A percentile compares a stretch with the other conserved stretches of the same genome.
Conservation (phyloP, 345 rosid species). For the Gossypium arboreum region DNA sequence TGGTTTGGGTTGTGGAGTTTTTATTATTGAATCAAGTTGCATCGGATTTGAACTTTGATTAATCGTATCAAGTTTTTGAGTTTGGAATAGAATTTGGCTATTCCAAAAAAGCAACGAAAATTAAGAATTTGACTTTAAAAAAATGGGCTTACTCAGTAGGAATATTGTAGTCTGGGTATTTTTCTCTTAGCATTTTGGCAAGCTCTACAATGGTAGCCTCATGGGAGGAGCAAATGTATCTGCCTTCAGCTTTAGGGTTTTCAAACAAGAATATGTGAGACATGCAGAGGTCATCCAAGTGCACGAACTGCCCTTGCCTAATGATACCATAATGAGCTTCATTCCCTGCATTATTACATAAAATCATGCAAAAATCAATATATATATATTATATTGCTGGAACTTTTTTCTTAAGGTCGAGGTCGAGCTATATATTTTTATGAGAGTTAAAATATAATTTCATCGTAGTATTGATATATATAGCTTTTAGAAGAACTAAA, state of each 20-base stretch:
- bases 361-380: neutral
- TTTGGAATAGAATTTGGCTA: neutral
- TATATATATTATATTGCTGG: neutral
- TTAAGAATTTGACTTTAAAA: neutral
- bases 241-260: conserved; percentile 65
- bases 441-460: too few relatives aligned
- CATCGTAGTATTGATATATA: too few relatives aligned
- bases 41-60: too few relatives aligned
- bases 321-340: conserved; percentile 73
- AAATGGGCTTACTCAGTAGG: conserved; percentile 48
- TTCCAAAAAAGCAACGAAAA: neutral
- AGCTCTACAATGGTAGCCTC: conserved; percentile 55
- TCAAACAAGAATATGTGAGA: conserved; percentile 73
- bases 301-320: conserved; percentile 79
- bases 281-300: conserved; percentile 83
- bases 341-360: conserved; percentile 42
- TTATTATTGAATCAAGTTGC: too few relatives aligned
- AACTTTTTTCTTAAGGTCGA: too few relatives aligned
- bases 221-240: conserved; percentile 73
- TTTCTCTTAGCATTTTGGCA: conserved; percentile 45
- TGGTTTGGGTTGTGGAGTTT: too few relatives aligned
- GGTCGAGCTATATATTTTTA: too few relatives aligned
- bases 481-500: too few relatives aligned
- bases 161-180: conserved; percentile 58
- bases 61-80: too few relatives aligned